phyloP scores from a whole-genome alignment of 2,329 filamentous ascomycete species.

The Alternaria triticimaculans region DNA sequence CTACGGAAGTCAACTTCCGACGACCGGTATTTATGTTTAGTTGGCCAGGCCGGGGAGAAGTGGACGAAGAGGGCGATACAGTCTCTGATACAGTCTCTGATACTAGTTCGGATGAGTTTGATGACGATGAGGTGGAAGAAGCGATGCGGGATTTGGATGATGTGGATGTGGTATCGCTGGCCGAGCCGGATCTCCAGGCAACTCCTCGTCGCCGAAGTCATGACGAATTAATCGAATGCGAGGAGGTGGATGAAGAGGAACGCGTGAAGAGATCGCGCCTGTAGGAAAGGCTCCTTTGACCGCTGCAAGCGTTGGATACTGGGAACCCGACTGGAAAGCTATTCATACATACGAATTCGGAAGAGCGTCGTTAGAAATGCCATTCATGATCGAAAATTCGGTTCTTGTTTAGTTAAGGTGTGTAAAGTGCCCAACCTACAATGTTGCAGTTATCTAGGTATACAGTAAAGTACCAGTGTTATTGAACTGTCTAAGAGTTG shows the following conservation, averaged over 20 bases:
- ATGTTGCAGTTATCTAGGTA: neutral
- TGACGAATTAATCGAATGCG: neutral
- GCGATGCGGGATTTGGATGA: neutral
- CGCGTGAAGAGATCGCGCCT: neutral
- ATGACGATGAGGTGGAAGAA: neutral
- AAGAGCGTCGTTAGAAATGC: neutral
- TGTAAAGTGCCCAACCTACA: neutral
- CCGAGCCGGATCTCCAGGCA: neutral
- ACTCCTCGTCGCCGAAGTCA: neutral
- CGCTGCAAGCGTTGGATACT: neutral
- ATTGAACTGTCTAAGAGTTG: too few species aligned
- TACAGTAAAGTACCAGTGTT: conserved; percentile 45
- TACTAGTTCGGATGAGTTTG: neutral
- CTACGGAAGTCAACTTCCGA: neutral
- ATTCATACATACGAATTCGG: neutral
- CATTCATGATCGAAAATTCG: neutral
- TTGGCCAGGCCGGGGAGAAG: neutral
- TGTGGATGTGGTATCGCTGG: neutral
- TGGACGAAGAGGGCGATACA: neutral
- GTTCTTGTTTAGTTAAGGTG: neutral
- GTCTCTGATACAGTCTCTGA: neutral
- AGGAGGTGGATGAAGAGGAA: neutral
- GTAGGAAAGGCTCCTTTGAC: neutral
- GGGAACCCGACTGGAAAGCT: neutral
- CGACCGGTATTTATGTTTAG: neutral